phyloP scores from a whole-genome alignment of 1,139 yeast genomes.

The Hansenula anomala region DNA sequence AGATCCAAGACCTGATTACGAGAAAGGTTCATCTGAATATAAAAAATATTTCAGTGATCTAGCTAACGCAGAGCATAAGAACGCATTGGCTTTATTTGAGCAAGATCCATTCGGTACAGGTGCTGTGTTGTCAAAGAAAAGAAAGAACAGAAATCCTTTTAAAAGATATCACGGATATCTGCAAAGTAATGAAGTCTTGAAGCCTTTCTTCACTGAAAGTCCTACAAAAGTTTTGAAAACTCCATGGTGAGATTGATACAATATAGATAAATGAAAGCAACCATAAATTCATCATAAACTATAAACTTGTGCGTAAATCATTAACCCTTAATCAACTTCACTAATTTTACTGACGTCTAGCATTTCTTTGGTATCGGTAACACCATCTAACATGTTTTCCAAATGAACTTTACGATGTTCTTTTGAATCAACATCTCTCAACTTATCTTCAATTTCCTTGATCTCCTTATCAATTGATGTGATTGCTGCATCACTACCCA shows the following conservation, averaged over 20 bases:
- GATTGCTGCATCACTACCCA: conserved; percentile 58
- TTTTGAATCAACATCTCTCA: conserved; percentile 36
- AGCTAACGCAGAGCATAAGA: conserved; percentile 39
- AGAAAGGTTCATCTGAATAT: conserved; percentile 18
- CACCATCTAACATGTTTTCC: conserved; percentile 28
- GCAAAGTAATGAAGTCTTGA: conserved; percentile 22
- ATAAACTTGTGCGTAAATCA: too few species aligned
- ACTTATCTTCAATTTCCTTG: conserved; percentile 49
- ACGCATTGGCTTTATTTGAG: conserved; percentile 54
- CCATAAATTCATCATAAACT: too few species aligned
- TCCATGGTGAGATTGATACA: not conserved
- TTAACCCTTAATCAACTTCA: not conserved
- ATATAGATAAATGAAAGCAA: not conserved
- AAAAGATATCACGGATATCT: conserved; percentile 40
- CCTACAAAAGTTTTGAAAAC: not conserved
- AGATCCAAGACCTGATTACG: conserved; percentile 46
- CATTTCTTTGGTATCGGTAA: conserved; percentile 3
- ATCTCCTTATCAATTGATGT: conserved; percentile 64
- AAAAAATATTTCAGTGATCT: conserved; percentile 35
- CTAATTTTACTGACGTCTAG: not conserved
- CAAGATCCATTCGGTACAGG: conserved; percentile 59
- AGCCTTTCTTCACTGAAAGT: conserved; percentile 6
- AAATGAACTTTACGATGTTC: conserved; percentile 21
- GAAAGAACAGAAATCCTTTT: conserved; percentile 54
- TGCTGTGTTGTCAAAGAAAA: conserved; percentile 37